Base-by-base conservation (phyloP, 1,284 basidiomycete genomes). In the Cryptococcus neoformans region DNA sequence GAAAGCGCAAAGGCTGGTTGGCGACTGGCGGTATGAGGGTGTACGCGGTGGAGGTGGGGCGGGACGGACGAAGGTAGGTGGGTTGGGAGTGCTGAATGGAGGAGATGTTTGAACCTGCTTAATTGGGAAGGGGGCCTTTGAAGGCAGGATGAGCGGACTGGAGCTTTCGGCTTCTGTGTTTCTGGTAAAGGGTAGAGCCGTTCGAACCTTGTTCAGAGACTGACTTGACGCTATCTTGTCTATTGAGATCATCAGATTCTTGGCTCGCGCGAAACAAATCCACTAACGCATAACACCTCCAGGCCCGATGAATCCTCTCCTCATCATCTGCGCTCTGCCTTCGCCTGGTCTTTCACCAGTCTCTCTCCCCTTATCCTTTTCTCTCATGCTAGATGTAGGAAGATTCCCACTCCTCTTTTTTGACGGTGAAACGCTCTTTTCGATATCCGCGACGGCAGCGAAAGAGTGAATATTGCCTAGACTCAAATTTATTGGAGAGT, bases 231-330 rank as follows among this genome's bases (percentile, higher is more conserved):
- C 17, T 2, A 62, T 51, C 12, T 34, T n/a, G 38, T 51, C 37
- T 55, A 38, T 51, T 8, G 14, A 28, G 6, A n/a, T 11, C 16
- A 17, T 51, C 49, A 40, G 49, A 6, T 3, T 40, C 50, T 49
- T 36, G 39, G 42, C 16, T 56, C 35, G 17, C 39, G 44, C 17
- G 54, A 52, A 41, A 36, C 42, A 2, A 16, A 28, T 16, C 40
- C 6, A 51, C 65, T 59, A 49, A 63, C 66, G 56, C 21, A 63
- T 53, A 37, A 65, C 54, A 5, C 62, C 63, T 4, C 65, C 58
- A 17, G 63, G 60, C n/a, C 63, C 66, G n/a, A 65, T 52, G 6
- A 59, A 45, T 6, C 56, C 60, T 45, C 63, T 59, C 42, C 63
- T 57, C 7, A 57, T 55, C 1, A 52, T 66, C 55, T 63, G 64